Conservation (phyloP, 106 monocot genomes). For the Dioscorea zingiberensis region DNA sequence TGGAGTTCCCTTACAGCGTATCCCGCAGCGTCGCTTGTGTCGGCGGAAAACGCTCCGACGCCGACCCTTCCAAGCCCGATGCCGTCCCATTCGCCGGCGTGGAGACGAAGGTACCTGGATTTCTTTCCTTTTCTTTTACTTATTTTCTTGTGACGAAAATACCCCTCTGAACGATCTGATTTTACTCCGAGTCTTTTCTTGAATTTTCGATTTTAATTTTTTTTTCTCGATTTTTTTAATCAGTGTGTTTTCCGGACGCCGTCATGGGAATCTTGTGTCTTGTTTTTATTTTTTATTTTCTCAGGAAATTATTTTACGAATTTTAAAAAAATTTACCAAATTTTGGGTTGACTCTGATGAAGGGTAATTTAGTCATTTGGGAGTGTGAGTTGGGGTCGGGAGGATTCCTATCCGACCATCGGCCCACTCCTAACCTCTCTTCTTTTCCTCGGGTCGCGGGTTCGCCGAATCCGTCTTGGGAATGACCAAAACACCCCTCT, state of each 20-base stretch:
- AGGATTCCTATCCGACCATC: background rate
- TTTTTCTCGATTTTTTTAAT: background rate
- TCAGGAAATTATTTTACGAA: background rate
- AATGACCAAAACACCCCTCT: background rate
- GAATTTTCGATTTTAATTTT: background rate
- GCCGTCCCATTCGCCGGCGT: background rate
- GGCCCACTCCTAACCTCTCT: too few species aligned
- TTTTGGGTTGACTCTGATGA: background rate
- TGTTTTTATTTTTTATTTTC: background rate
- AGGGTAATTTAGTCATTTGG: background rate
- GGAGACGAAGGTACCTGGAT: background rate
- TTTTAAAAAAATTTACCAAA: background rate
- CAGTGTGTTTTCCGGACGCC: too few species aligned
- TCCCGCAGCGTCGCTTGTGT: background rate
- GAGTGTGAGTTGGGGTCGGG: background rate
- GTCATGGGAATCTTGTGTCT: too few species aligned
- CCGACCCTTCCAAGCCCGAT: background rate
- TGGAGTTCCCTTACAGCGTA: background rate
- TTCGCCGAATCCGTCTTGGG: too few species aligned
- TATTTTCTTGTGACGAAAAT: background rate
- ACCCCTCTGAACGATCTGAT: background rate
- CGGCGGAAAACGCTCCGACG: background rate
- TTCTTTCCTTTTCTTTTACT: background rate
- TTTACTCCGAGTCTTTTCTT: background rate
- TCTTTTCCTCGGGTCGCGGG: too few species aligned